phyloP scores from a whole-genome alignment of 2,329 filamentous ascomycete species.

The Cordyceps farinosa region DNA sequence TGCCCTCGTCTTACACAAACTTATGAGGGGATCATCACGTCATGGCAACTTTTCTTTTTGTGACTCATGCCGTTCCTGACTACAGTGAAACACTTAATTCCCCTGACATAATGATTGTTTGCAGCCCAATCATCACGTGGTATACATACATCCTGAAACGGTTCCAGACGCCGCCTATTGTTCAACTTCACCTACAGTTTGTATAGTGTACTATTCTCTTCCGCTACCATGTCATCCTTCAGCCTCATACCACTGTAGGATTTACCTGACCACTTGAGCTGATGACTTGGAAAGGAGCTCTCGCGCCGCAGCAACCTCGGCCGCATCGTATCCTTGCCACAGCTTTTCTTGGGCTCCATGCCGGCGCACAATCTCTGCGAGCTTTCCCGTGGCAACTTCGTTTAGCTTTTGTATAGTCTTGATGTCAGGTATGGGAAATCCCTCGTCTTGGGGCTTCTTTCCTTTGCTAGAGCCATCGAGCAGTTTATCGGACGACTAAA shows the following conservation, averaged over 20 bases:
- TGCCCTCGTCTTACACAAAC: background rate
- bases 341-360: constrained; percentile 56
- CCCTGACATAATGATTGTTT: background rate
- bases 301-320: constrained; percentile 68
- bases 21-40: background rate
- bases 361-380: constrained; percentile 71
- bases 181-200: background rate
- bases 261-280: constrained; percentile 41
- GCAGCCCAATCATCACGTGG: constrained; percentile 2
- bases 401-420: constrained; percentile 65
- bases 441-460: constrained; percentile 48
- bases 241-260: background rate
- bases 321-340: constrained; percentile 70
- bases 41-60: background rate
- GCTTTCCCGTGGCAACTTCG: constrained; percentile 67
- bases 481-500: constrained; percentile 48
- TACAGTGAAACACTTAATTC: background rate
- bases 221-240: background rate
- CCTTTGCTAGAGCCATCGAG: constrained; percentile 41
- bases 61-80: constrained; percentile 8
- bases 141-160: constrained; percentile 1
- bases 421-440: constrained; percentile 52
- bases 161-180: background rate
- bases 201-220: background rate
- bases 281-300: constrained; percentile 59